Evolutionary conservation across 495 filamentous ascomycete species (phyloP).

Genomic region (Articulospora tetracladia): DNA sequence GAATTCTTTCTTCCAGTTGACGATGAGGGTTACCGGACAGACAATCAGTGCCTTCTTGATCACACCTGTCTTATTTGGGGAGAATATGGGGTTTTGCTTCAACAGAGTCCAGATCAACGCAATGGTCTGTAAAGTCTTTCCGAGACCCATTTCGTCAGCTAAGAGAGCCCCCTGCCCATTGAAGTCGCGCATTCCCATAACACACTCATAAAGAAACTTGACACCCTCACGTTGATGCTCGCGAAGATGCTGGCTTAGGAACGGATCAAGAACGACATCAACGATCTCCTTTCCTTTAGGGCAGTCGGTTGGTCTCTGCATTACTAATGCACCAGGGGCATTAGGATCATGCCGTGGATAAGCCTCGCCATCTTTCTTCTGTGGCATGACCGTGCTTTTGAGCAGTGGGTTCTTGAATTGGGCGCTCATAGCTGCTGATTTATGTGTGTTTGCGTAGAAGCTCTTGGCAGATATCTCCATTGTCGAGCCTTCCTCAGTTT

Average conservation of each 20-base stretch:
- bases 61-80: conserved; percentile 35
- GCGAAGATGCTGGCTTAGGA: conserved; percentile 61
- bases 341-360: conserved; percentile 65
- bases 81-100: conserved; percentile 73
- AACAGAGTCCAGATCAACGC: conserved; percentile 75
- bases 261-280: conserved; percentile 77
- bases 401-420: conserved; percentile 61
- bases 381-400: conserved; percentile 45
- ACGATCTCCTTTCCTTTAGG: conserved; percentile 66
- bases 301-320: conserved; percentile 55
- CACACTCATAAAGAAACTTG: conserved; percentile 76
- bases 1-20: conserved; percentile 80
- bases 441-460: conserved; percentile 21
- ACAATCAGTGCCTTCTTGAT: conserved; percentile 79
- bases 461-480: conserved; percentile 21
- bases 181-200: conserved; percentile 73
- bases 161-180: conserved; percentile 73
- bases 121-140: conserved; percentile 79
- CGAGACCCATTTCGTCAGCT: conserved; percentile 81
- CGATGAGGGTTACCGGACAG: conserved; percentile 74
- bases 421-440: conserved; percentile 16
- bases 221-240: conserved; percentile 77
- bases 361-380: conserved; percentile 38
- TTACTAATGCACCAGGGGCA: conserved; percentile 60
- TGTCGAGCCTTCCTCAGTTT: neutral